Evolutionary conservation across 1,284 basidiomycete species (phyloP).

Genomic region (Ceratobasidium sp.): DNA sequence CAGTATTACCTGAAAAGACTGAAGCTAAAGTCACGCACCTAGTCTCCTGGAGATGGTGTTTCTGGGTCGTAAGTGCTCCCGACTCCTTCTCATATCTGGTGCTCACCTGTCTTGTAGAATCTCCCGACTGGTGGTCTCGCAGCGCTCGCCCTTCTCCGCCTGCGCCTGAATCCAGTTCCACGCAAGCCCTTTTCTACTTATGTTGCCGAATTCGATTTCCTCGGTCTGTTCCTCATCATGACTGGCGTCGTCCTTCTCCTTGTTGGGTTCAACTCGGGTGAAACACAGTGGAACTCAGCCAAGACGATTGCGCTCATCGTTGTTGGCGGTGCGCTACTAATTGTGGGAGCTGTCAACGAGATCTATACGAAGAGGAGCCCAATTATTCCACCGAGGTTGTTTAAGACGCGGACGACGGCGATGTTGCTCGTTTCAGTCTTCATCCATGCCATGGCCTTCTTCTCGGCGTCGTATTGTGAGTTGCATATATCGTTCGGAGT

Average conservation of each 20-base stretch:
- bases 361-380: constrained; percentile 55
- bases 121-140: constrained; percentile 82
- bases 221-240: constrained; percentile 80
- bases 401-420: constrained; percentile 58
- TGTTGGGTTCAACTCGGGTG: constrained; percentile 85
- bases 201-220: constrained; percentile 78
- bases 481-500: not conserved
- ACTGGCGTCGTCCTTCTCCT: constrained; percentile 81
- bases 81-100: not conserved
- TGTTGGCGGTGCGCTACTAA: constrained; percentile 44
- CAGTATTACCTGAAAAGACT: not conserved
- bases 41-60: constrained; percentile 53
- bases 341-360: constrained; percentile 47
- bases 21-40: not conserved
- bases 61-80: constrained; percentile 50
- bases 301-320: constrained; percentile 47
- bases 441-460: constrained; percentile 58
- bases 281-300: constrained; percentile 57
- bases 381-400: constrained; percentile 60
- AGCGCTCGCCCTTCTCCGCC: constrained; percentile 79
- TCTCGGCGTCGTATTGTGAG: constrained; percentile 53
- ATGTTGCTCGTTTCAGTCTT: constrained; percentile 56
- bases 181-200: constrained; percentile 71
- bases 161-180: constrained; percentile 70
- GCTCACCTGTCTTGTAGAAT: constrained; percentile 58